Evolutionary conservation across 2,329 filamentous ascomycete species (phyloP).

Genomic region (Graphiopsis chlorocephala): DNA sequence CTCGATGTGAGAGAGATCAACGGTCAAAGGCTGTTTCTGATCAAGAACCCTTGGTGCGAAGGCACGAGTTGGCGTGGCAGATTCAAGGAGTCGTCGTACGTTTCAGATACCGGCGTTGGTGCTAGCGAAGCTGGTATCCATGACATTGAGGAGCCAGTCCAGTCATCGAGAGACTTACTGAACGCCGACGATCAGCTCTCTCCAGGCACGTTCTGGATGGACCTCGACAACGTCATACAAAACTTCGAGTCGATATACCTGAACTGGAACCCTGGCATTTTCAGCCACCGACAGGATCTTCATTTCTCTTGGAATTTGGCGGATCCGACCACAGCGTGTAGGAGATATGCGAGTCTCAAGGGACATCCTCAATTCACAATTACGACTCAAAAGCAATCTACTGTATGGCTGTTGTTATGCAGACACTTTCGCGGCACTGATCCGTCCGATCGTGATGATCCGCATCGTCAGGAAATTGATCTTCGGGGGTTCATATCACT

Average conservation of each 20-base stretch:
- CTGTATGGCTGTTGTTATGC: conserved; percentile 79
- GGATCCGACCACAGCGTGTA: conserved; percentile 6
- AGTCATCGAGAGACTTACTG: conserved; percentile 35
- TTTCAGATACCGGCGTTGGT: neutral
- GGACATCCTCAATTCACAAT: conserved; percentile 62
- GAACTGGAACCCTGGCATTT: conserved; percentile 92
- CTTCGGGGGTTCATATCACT: conserved; percentile 79
- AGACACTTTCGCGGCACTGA: conserved; percentile 65
- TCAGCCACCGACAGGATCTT: conserved; percentile 76
- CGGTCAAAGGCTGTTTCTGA: conserved; percentile 65
- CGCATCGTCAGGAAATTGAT: conserved; percentile 36
- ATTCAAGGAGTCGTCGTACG: conserved; percentile 28
- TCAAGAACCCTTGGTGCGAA: conserved; percentile 96
- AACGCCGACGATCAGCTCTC: conserved; percentile 39
- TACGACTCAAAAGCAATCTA: conserved; percentile 53
- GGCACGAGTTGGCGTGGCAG: conserved; percentile 69
- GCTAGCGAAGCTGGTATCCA: conserved; percentile 7
- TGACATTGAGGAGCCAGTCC: conserved; percentile 25
- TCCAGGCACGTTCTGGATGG: conserved; percentile 91
- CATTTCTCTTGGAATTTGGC: conserved; percentile 82
- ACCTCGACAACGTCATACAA: conserved; percentile 79
- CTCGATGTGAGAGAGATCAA: conserved; percentile 69
- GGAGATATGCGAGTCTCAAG: conserved; percentile 70
- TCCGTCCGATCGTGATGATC: conserved; percentile 23
- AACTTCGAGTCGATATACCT: conserved; percentile 95